Evolutionary conservation across 805 yeast genomes (phyloP), one percentile per base, ranked within the genome.

Genomic region (Wickerhamiella lipophila): DNA sequence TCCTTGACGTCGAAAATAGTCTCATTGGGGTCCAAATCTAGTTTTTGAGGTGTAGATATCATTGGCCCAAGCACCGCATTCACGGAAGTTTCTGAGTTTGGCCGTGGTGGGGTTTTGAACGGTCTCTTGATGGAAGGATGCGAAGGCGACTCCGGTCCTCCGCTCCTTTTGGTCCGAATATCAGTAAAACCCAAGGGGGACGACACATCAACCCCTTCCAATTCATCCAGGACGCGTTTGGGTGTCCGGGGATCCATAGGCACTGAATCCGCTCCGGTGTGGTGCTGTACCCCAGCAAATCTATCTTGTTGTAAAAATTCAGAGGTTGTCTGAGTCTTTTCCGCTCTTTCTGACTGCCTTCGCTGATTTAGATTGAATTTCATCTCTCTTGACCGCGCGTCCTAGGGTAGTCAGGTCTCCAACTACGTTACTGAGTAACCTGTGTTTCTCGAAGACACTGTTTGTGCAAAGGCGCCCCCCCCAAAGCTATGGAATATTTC

Each of bases 401-500:
- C 16, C 23, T 12, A 3, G 25, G 19, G 25, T 21, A 38, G 16
- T 19, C 26, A 38, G 15, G 42, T 38, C 25, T 19, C 25, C 25
- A 22, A 19, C 42, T 38, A 38, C 5, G 21, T 19, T 21, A 21
- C 42, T 38, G 16, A 30, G 19, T 30, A 6, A 25, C 27, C 6
- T 6, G 27, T 25, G 9, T 9, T 25, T 9, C 27, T 9, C n/a
- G n/a, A n/a, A n/a, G n/a, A 23, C 26, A 23, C 26, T 23, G 5
- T 23, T 5, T 5, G 5, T 8, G 6, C 13, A 7, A 9, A 29
- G 32, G 32, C 6, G n/a, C 32, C 23, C 25, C 8, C 23, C 5
- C 9, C 22, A 46, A 38, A 29, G 13, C 5, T 7, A 64, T 66
- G n/a, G 97, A 89, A 59, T 92, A 89, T 64, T 79, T 76, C 58